Conservation (phyloP, 768 basidiomycete genomes). For the Trametes villosa region DNA sequence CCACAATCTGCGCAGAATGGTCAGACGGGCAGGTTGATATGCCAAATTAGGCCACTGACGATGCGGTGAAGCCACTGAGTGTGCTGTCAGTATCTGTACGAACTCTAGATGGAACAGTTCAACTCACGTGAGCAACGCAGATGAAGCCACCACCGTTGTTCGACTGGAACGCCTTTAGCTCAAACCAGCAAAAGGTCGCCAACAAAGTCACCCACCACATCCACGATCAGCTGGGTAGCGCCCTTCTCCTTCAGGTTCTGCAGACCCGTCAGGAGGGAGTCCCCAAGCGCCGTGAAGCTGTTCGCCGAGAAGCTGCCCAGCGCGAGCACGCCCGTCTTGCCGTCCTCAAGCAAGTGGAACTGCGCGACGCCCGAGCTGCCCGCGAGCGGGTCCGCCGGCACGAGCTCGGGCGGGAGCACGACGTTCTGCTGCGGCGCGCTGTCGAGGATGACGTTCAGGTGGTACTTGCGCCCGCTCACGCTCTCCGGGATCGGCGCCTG, state of each 20-base stretch:
- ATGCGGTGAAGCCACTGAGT: constrained; percentile 46
- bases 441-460: constrained; percentile 55
- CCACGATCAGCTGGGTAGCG: constrained; percentile 58
- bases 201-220: constrained; percentile 42
- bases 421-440: constrained; percentile 47
- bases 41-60: constrained; percentile 24
- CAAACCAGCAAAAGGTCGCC: too few species aligned
- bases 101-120: not conserved
- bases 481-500: constrained; percentile 27
- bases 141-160: constrained; percentile 51
- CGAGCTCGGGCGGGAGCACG: constrained; percentile 38
- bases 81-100: not conserved
- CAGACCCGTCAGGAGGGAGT: constrained; percentile 50
- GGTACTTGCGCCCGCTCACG: constrained; percentile 35
- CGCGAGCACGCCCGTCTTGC: constrained; percentile 57
- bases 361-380: constrained; percentile 56
- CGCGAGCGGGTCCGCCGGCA: constrained; percentile 43
- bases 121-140: constrained; percentile 59
- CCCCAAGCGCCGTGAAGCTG: constrained; percentile 46
- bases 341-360: constrained; percentile 58
- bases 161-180: constrained; percentile 15
- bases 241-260: constrained; percentile 50
- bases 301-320: constrained; percentile 60
- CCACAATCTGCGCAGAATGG: constrained; percentile 42
- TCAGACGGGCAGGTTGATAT: not conserved